Evolutionary conservation across 441 rosid genomes (phyloP), one percentile per base, ranked within the genome.

Genomic region (Croton setiger): DNA sequence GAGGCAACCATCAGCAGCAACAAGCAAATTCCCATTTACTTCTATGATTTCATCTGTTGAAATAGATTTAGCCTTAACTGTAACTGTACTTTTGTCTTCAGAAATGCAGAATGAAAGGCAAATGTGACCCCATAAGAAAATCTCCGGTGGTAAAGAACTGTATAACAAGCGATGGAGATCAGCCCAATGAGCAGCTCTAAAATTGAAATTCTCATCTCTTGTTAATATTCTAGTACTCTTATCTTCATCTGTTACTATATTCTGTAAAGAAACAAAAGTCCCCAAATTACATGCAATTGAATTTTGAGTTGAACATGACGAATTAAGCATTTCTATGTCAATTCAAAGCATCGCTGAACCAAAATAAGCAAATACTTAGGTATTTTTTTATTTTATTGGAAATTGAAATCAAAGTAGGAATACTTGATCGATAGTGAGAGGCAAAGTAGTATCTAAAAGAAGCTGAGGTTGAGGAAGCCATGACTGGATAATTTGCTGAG

Each of bases 1-100:
- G 33, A 82, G 82, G 63, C 88, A 86, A 12, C 97, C 96, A 73
- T 93, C 96, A 1, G 96, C 97, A 12, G 93, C 93, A 67, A 93
- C 80, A 0, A 88, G 92, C 76, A 86, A 80, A 72, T 90, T 74
- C 65, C 88, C 92, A 45, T 53, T 53, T 10, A 88, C 71, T 67
- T 90, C 90, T 35, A 86, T 31, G 45, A 73, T 73, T 57, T 81
- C 80, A 41, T 76, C 55, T 9, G 84, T 86, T 63, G 59, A 77
- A 36, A 83, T 78, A 33, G 77, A 79, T 75, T 76, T 81, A 69
- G 87, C 71, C 70, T 83, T 76, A 51, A 90, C 87, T 47, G 66
- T 70, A 35, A 93, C 88, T n/a, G 48, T 61, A 10, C 76, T 37
- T 63, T 79, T 71, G 78, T 82, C 83, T 57, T 79, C 71, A 35